Evolutionary conservation across 495 filamentous ascomycete species (phyloP), one percentile per base, ranked within the genome.

Genomic region (Penicillium waksmanii): DNA sequence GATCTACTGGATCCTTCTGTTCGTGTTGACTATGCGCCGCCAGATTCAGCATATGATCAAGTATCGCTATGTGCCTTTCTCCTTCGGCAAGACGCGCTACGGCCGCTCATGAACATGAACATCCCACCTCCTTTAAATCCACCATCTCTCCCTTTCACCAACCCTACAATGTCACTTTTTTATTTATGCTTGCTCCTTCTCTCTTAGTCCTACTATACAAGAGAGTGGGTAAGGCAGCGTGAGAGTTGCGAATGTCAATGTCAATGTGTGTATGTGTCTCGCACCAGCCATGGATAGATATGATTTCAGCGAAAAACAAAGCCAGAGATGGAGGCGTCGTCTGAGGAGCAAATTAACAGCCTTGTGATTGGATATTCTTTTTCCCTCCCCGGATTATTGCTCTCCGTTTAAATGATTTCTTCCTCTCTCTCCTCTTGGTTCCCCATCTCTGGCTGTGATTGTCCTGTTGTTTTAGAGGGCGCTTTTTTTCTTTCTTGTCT

Each of bases 1-100:
- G 51, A 87, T 98, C 72, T 98, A 98, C 81, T 98, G 96, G 92
- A 83, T 98, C 65, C 96, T 98, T 67, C 80, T 98, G 59, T 97
- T 98, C 68, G 81, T 89, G 61, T 77, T 98, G 73, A 98, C 95
- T 17, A 98, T 98, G 95, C 85, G 95, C 69, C 88, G 93, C 77
- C 95, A 98, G 78, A 98, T 98, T 59, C 95, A 98, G 82, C 93
- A 97, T 77, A 98, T 98, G 95, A 97, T 98, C 86, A 98, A 98
- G 80, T 98, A 98, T 80, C 91, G 95, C 76, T 98, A 97, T 71
- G 92, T 97, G 31, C 93, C 93, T 42, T 97, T 97, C 82, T 87
- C 91, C 17, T 87, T 96, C 63, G 93, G 93, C 72, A 97, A 97
- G 85, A 83, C 90, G 27, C 84, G 85, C 57, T 97, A 97, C 77